Conservation (phyloP, 331 rosid genomes). For the Malus hybrid region DNA sequence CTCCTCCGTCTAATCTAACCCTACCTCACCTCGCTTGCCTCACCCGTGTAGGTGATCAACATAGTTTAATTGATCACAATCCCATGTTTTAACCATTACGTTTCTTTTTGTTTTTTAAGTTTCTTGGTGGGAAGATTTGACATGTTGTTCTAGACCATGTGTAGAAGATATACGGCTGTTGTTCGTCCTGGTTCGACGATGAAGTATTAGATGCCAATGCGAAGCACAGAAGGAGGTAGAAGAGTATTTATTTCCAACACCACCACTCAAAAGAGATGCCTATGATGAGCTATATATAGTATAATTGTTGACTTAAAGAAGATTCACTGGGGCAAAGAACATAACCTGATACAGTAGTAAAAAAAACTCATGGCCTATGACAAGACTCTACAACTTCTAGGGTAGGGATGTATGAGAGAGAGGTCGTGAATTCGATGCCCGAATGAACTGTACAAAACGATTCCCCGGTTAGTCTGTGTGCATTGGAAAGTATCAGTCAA, state of each 20-base stretch:
- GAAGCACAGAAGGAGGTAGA: conserved; percentile 1
- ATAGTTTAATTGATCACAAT: neutral
- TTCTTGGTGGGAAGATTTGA: conserved; percentile 23
- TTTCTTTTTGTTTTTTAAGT: neutral
- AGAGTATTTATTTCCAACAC: conserved; percentile 18
- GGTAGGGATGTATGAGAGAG: neutral
- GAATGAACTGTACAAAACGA: conserved; percentile 6
- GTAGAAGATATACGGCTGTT: conserved; percentile 1
- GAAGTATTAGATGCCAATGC: conserved; percentile 42
- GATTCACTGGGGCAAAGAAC: conserved; percentile 10
- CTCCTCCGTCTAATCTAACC: neutral
- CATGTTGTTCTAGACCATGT: conserved; percentile 31
- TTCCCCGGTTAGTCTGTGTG: conserved; percentile 27
- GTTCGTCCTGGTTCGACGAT: conserved; percentile 10
- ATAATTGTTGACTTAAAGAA: neutral
- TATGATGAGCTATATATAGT: neutral
- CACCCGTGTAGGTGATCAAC: neutral
- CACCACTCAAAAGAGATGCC: conserved; percentile 37
- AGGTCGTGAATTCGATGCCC: conserved; percentile 21
- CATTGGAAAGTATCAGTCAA: conserved; percentile 32
- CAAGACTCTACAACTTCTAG: conserved; percentile 3
- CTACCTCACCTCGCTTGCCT: neutral
- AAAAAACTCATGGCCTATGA: conserved; percentile 39
- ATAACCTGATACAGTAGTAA: neutral
- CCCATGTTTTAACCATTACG: neutral